These are phyloP conservation scores for Arthromyces matolae DNA, from an alignment of 768 basidiomycete genomes.

Conservation along the genomic window DNA sequence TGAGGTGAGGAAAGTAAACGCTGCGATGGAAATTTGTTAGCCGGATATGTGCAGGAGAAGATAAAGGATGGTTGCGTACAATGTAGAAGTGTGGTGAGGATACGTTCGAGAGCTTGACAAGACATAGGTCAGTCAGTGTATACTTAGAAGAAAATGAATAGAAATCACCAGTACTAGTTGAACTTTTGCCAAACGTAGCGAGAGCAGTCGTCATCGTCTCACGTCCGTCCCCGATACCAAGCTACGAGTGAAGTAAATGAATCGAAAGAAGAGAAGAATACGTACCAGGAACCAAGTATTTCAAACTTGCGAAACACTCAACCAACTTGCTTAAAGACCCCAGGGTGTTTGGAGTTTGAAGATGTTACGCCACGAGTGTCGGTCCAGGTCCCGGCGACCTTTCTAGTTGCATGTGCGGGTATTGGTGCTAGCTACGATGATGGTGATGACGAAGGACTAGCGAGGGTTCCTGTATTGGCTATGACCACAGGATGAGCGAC, in stretches of 20 bases:
- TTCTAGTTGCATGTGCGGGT: slow-evolving; percentile 29
- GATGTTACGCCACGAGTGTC: too few relatives aligned
- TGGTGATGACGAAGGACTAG: too few relatives aligned
- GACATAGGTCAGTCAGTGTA: background rate
- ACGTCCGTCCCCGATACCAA: slow-evolving; percentile 39
- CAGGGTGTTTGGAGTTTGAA: slow-evolving; percentile 31
- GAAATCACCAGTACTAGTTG: slow-evolving; percentile 44
- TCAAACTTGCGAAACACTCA: slow-evolving; percentile 53
- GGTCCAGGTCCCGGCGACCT: slow-evolving; percentile 33
- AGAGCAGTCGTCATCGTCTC: slow-evolving; percentile 47
- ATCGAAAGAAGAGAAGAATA: background rate
- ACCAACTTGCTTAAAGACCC: slow-evolving; percentile 56
- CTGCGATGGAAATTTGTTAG: too few relatives aligned
- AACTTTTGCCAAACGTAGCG: slow-evolving; percentile 49
- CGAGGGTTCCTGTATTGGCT: too few relatives aligned
- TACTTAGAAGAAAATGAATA: background rate
- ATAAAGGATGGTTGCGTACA: slow-evolving; percentile 38
- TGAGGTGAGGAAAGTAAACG: slow-evolving; percentile 62
- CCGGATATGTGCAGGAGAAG: background rate
- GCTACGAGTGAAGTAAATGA: background rate
- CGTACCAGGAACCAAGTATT: slow-evolving; percentile 52
- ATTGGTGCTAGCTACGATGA: too few relatives aligned
- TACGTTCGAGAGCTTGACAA: slow-evolving; percentile 48
- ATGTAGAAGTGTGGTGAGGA: slow-evolving; percentile 61
- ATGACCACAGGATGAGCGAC: too few relatives aligned